Evolutionary conservation across 2,329 filamentous ascomycete species (phyloP), one percentile per base, ranked within the genome.

Genomic region (Raffaelea arxii): DNA sequence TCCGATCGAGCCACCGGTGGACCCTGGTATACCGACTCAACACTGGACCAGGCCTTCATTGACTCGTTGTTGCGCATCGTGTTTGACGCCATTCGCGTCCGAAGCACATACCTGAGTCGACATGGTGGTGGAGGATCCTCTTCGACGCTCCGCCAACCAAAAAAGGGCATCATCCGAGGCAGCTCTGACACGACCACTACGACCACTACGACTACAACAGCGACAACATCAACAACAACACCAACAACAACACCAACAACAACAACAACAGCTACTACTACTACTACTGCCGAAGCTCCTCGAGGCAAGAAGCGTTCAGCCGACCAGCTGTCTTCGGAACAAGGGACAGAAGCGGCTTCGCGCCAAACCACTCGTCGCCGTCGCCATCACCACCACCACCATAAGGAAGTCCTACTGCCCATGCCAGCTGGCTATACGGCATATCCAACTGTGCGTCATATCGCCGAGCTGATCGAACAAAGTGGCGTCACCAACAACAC

Each of bases 1-100:
- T 87, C 84, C 46, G 90, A 96, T 51, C 85, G 92, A 51, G 86
- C 94, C 41, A 94, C 89, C 0, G 92, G 92, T 41, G 92, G 92
- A 2, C 85, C 88, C 9, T 98, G 91, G 87, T 96, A 92, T 63
- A 90, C 86, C 7, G 89, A 95, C 52, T 86, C 88, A 44, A 85
- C 90, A 53, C 75, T 97, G 12, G 92, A 98, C 64, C 82, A 86
- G 53, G 85, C 84, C 49, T 87, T 98, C 61, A 90, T 97, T 56
- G 80, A 86, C 47, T 79, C 80, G 37, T 71, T 96, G 43, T 78
- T 85, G 50, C 74, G 77, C 19, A 76, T 85, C 49, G 77, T 94
- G 44, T 85, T 87, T 55, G 78, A 83, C 53, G 82, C 80, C 51
- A 78, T 95, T 51, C 81, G 83, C 56, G 70, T 70, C 11, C 72